Base-by-base conservation (phyloP, 1,284 basidiomycete species). In the Ceratobasidium sp. region DNA sequence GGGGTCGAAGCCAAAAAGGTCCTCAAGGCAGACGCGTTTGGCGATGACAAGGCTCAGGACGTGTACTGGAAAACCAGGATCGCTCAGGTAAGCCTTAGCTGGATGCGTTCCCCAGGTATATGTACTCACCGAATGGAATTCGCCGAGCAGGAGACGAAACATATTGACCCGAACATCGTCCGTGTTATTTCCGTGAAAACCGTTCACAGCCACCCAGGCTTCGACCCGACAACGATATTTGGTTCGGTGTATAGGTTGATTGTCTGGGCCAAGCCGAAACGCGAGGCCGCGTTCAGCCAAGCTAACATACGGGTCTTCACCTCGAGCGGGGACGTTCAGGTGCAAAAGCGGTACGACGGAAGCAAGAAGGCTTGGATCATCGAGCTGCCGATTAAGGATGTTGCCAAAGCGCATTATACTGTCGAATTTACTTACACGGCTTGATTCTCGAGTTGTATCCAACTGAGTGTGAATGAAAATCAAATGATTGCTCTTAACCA, bases 51-150 rank as follows among this genome's bases (percentile, higher is more conserved):
- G 39, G 66, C 66, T 4, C 29, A 8, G 16, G 37, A 54, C 31
- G 66, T 69, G 9, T 69, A 69, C 29, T 69, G 66, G 66, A 69
- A 46, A 37, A 51, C 58, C 11, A 41, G 53, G 24, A 58, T 69
- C 16, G 22, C 1, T 1, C 66, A 69, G 39, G 66, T 58, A 46
- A 27, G 66, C 24, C 8, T 41, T 37, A 4, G 37, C n/a, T 43
- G 14, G 29, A 14, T 22, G 22, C 16, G 14, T 19, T 34, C 16
- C 19, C 14, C 31, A 24, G 4, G 11, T 27, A 22, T n/a, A n/a
- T n/a, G 22, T n/a, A 41, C 48, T 41, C 2, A 69, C 19, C 22
- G n/a, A 56, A 24, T 8, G 5, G 11, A 43, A 22, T 34, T 8
- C 19, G 39, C 29, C 13, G 19, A n/a, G 13, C 14, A 54, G 54